phyloP scores from a whole-genome alignment of 768 basidiomycete genomes.

The Neoboletus subvelutipes region DNA sequence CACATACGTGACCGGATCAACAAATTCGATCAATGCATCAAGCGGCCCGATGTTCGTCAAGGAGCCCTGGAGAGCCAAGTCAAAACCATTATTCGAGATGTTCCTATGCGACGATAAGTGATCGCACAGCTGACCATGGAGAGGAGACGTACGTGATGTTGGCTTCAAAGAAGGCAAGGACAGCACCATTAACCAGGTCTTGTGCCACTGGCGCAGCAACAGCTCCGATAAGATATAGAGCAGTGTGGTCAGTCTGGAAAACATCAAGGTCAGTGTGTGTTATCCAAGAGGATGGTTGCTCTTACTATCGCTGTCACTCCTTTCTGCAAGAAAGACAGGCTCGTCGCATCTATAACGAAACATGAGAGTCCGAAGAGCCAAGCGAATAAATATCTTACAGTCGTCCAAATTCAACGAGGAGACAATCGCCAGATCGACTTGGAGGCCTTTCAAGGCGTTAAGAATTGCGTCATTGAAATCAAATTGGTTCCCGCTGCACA shows the following conservation, averaged over 20 bases:
- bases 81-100: conserved; percentile 60
- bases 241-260: conserved; percentile 57
- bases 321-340: conserved; percentile 56
- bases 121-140: conserved; percentile 37
- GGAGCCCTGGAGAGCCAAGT: conserved; percentile 57
- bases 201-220: conserved; percentile 68
- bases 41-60: conserved; percentile 64
- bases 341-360: conserved; percentile 46
- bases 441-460: conserved; percentile 56
- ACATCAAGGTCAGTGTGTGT: conserved; percentile 2
- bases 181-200: conserved; percentile 56
- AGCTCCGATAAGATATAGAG: conserved; percentile 67
- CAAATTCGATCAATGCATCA: conserved; percentile 66
- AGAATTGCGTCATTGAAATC: conserved; percentile 61
- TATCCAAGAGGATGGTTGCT: not conserved
- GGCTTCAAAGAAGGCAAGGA: conserved; percentile 53
- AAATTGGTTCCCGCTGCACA: conserved; percentile 61
- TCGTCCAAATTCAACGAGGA: conserved; percentile 62
- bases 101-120: conserved; percentile 52
- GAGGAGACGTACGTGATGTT: conserved; percentile 49
- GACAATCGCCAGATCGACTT: conserved; percentile 57
- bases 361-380: conserved; percentile 1
- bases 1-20: conserved; percentile 57
- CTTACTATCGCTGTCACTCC: conserved; percentile 55
- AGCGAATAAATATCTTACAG: conserved; percentile 41